phyloP scores from a whole-genome alignment of 768 basidiomycete species.

The Mycena filopes region DNA sequence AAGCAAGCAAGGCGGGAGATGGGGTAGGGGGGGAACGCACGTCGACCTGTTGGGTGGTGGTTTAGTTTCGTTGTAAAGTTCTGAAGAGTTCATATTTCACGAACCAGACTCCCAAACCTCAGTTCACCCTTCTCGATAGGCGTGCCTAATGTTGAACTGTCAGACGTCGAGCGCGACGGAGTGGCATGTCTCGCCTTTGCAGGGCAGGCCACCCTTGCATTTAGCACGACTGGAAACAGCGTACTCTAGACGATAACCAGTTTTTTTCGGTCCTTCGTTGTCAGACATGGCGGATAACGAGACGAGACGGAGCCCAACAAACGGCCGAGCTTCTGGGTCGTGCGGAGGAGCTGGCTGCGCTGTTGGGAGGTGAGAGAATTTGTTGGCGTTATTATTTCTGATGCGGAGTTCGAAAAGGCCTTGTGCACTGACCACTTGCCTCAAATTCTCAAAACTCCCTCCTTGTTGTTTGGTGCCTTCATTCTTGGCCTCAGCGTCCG shows the following conservation, averaged over 20 bases:
- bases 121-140: conserved; percentile 77
- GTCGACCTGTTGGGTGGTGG: too few species aligned
- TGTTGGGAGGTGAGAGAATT: not conserved
- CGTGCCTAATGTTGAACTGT: conserved; percentile 60
- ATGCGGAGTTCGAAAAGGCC: too few species aligned
- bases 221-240: conserved; percentile 73
- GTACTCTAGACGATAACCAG: conserved; percentile 84
- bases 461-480: not conserved
- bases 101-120: conserved; percentile 78
- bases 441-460: too few species aligned
- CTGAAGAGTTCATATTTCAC: too few species aligned
- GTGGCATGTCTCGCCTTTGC: conserved; percentile 54
- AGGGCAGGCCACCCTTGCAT: conserved; percentile 75
- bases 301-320: not conserved
- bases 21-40: too few species aligned
- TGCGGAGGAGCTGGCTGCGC: not conserved
- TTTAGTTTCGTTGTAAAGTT: too few species aligned
- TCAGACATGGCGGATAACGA: conserved; percentile 48
- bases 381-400: not conserved
- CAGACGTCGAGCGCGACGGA: conserved; percentile 16
- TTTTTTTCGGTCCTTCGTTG: conserved; percentile 46
- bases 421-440: conserved; percentile 22
- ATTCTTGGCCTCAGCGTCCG: not conserved
- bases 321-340: too few species aligned
- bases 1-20: too few species aligned